A percentile compares a stretch with the other conserved stretches of the same genome.
phyloP scores from a whole-genome alignment of 139 green algal genomes.

The Mychonastes homosphaera region DNA sequence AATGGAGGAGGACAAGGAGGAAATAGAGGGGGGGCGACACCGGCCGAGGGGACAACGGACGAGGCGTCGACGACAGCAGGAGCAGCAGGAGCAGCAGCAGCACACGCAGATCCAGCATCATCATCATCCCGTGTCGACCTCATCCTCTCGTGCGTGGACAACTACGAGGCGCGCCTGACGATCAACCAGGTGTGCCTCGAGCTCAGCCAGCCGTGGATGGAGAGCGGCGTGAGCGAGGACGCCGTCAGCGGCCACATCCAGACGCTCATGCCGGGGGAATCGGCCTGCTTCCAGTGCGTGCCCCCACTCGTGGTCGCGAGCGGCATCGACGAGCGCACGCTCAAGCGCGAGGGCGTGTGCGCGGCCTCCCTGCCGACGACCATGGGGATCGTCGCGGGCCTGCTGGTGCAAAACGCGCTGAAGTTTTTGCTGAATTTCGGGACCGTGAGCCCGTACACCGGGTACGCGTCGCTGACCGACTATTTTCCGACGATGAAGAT shows the following conservation, averaged over 20 bases:
- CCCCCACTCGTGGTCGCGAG: constrained; percentile 82
- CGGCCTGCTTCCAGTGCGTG: constrained; percentile 75
- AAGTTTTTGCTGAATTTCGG: constrained; percentile 91
- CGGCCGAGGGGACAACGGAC: constrained; percentile 4
- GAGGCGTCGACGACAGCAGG: too few relatives aligned
- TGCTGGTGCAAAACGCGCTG: constrained; percentile 90
- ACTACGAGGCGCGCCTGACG: constrained; percentile 96
- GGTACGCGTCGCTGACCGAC: constrained; percentile 83
- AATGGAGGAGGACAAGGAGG: too few relatives aligned
- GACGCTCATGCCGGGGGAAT: constrained; percentile 46
- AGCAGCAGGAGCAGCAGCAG: too few relatives aligned
- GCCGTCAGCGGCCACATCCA: constrained; percentile 91
- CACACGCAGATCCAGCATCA: too few relatives aligned
- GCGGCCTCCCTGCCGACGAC: constrained; percentile 93
- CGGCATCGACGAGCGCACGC: constrained; percentile 90
- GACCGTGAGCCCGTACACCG: constrained; percentile 54
- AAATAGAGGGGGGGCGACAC: too few relatives aligned
- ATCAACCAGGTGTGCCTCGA: constrained; percentile 97
- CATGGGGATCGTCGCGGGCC: constrained; percentile 91
- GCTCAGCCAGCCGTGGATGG: constrained; percentile 90
- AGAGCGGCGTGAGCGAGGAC: constrained; percentile 91
- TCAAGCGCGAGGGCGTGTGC: constrained; percentile 95
- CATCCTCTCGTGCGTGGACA: constrained; percentile 93
- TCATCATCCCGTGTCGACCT: constrained; percentile 78
- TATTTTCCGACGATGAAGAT: constrained; percentile 94